These are phyloP conservation scores for Aspergillus brunneoviolaceus DNA, from an alignment of 2,329 filamentous ascomycete genomes.

Conservation along the genomic window DNA sequence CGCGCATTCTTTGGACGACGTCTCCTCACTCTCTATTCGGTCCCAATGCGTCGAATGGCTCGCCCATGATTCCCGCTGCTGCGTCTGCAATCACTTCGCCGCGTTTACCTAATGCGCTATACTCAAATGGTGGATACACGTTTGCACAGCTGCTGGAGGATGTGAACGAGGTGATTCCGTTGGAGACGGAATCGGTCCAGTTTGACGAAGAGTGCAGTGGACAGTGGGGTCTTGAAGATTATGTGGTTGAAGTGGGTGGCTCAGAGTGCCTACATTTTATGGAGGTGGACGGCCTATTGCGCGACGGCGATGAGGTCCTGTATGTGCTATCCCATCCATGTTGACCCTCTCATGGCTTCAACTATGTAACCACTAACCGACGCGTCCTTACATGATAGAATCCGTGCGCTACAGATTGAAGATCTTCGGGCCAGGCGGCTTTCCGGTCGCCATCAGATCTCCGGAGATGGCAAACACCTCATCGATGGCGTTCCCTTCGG, in stretches of 20 bases:
- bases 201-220: slow-evolving; percentile 37
- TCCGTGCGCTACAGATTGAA: slow-evolving; percentile 72
- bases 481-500: slow-evolving; percentile 86
- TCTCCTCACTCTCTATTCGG: slow-evolving; percentile 44
- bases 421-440: slow-evolving; percentile 73
- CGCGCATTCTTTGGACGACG: slow-evolving; percentile 70
- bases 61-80: slow-evolving; percentile 23
- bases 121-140: slow-evolving; percentile 58
- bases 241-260: slow-evolving; percentile 75
- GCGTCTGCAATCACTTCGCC: slow-evolving; percentile 37
- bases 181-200: slow-evolving; percentile 61
- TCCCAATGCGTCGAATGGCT: slow-evolving; percentile 24
- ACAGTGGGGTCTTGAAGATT: slow-evolving; percentile 86
- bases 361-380: background rate
- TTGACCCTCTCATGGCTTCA: background rate
- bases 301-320: slow-evolving; percentile 82
- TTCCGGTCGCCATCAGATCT: slow-evolving; percentile 78
- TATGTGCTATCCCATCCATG: slow-evolving; percentile 46
- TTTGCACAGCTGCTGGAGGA: slow-evolving; percentile 74
- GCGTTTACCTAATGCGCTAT: slow-evolving; percentile 36
- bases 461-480: slow-evolving; percentile 72
- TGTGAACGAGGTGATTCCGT: slow-evolving; percentile 75
- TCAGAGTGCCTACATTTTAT: slow-evolving; percentile 91
- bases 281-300: slow-evolving; percentile 65
- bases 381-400: slow-evolving; percentile 49